A percentile compares a stretch with the other conserved stretches of the same genome.
phyloP scores from a whole-genome alignment of 176 grass and related monocot species.

The Tillandsia fasciculata region DNA sequence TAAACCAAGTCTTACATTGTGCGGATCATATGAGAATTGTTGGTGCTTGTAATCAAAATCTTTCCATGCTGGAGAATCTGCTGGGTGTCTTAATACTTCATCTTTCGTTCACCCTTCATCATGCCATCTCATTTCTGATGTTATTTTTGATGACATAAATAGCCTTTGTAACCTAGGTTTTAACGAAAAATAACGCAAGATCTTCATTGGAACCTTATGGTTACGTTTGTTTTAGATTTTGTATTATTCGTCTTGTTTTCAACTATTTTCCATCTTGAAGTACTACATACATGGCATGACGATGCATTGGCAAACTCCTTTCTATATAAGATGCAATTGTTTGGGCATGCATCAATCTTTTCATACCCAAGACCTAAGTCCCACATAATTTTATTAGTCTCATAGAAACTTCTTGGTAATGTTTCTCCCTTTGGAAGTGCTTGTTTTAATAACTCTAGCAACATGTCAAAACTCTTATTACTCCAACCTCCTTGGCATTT shows the following conservation, averaged over 20 bases:
- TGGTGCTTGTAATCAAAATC: not conserved
- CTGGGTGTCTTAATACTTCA: not conserved
- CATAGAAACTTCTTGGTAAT: slow-evolving; percentile 16
- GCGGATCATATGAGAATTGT: not conserved
- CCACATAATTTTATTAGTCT: slow-evolving; percentile 22
- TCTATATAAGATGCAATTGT: slow-evolving; percentile 21
- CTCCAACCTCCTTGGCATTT: not conserved
- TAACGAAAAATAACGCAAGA: slow-evolving; percentile 30
- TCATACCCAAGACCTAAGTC: slow-evolving; percentile 11
- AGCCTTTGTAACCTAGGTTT: slow-evolving; percentile 17
- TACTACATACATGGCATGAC: not conserved
- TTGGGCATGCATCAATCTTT: slow-evolving; percentile 29
- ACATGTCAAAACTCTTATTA: not conserved
- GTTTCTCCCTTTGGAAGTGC: slow-evolving; percentile 1
- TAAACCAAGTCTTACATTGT: not conserved
- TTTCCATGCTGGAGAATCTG: not conserved
- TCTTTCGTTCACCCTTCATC: slow-evolving; percentile 17
- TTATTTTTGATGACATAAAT: slow-evolving; percentile 4
- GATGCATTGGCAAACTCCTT: slow-evolving; percentile 9
- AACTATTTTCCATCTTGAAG: slow-evolving; percentile 6
- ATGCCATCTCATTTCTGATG: slow-evolving; percentile 2
- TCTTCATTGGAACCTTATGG: not conserved
- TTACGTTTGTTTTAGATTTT: not conserved
- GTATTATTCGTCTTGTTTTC: not conserved
- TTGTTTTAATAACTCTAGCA: not conserved